Base-by-base conservation (phyloP, 352 stramenopile genomes). In the Thraustotheca clavata region DNA sequence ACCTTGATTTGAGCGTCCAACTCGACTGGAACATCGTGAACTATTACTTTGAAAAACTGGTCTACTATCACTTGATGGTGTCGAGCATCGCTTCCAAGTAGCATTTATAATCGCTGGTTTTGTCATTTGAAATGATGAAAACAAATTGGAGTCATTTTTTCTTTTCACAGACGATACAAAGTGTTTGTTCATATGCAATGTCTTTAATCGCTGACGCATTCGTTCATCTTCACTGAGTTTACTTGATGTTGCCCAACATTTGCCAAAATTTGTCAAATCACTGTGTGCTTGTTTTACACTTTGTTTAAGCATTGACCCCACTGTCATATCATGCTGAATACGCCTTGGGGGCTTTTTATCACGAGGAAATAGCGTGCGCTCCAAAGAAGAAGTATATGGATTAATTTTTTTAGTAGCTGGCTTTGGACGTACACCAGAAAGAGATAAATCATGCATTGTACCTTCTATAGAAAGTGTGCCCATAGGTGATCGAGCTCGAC, bases 151-250 rank as follows among this genome's bases (percentile, higher is more conserved):
- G 39, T 47, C 43, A 6, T 9, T 24, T 26, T 24, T 7, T 24
- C 34, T 52, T 9, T 52, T 52, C 43, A 52, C n/a, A 9, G 11
- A 26, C 8, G 43, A 35, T 11, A 52, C 43, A 52, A 52, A 52
- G 24, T 35, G 24, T 31, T 52, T 52, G 43, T 52, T 52, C 43
- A 52, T 52, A 31, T 31, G 43, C 43, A 52, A 35, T 24, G 43
- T 52, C 43, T 52, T 52, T 24, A 52, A 52, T 3, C 43, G 43
- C 43, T 20, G 43, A 24, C n/a, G 31, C 3, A 52, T 24, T 18
- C 43, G 43, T 31, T 52, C 43, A 24, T 52, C 43, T 8, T 52
- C 43, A 31, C 24, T 24, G n/a, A 31, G 24, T 24, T 52, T 52
- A 2, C 6, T 52, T 31, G 43, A 20, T 9, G 43, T 24, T 52